Evolutionary conservation across 1,139 yeast genomes (phyloP).

Genomic region (Petasospora fabianii): DNA sequence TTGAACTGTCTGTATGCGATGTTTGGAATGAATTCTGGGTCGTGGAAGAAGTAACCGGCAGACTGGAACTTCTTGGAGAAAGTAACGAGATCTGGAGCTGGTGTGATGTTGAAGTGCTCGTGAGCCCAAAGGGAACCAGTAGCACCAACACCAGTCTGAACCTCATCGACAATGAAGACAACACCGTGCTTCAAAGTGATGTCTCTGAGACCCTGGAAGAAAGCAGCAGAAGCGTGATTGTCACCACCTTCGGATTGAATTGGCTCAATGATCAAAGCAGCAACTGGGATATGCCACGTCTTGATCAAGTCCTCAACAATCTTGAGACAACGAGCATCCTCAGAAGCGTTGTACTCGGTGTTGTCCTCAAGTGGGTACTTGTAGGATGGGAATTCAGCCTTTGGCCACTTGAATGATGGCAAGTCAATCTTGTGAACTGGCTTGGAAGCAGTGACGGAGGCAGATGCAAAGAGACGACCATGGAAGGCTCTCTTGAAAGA

Average conservation of each 20-base stretch:
- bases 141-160: constrained; percentile 74
- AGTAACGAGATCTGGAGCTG: constrained; percentile 70
- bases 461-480: constrained; percentile 71
- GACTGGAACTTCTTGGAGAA: constrained; percentile 77
- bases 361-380: constrained; percentile 59
- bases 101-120: constrained; percentile 61
- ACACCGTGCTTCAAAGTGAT: constrained; percentile 55
- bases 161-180: constrained; percentile 67
- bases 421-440: constrained; percentile 73
- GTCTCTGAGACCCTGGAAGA: constrained; percentile 65
- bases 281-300: constrained; percentile 49
- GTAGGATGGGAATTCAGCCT: constrained; percentile 65
- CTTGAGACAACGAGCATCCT: constrained; percentile 58
- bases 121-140: constrained; percentile 73
- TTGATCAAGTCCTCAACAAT: constrained; percentile 52
- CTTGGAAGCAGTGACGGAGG: constrained; percentile 69
- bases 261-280: constrained; percentile 70
- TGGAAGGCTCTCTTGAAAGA: constrained; percentile 74
- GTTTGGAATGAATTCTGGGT: constrained; percentile 58
- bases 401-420: constrained; percentile 78
- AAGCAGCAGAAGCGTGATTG: constrained; percentile 56
- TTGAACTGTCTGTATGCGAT: constrained; percentile 72
- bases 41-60: constrained; percentile 72
- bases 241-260: constrained; percentile 79
- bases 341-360: constrained; percentile 48